Conservation (phyloP, 108 stramenopile species). For the Heterococcus sp. region DNA sequence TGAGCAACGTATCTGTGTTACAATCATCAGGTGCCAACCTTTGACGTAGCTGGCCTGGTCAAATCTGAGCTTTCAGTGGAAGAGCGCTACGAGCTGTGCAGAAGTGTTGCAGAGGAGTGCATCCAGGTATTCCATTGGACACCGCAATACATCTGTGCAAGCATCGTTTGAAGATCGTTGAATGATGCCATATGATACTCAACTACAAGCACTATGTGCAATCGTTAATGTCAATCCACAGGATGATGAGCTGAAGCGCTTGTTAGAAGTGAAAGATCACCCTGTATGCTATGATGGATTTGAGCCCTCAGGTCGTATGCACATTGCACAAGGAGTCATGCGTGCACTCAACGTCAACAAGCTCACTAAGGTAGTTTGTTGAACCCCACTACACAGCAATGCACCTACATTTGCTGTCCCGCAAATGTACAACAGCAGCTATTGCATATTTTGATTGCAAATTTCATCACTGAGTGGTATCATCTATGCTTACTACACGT, state of each 20-base stretch:
- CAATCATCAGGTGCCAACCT: conserved; percentile 24
- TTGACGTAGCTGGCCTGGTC: conserved; percentile 25
- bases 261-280: conserved; percentile 50
- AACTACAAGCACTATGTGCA: neutral
- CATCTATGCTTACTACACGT: too few relatives aligned
- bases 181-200: neutral
- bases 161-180: neutral
- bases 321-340: conserved; percentile 91
- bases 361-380: conserved; percentile 36
- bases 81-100: conserved; percentile 48
- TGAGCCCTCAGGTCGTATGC: conserved; percentile 98
- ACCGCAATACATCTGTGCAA: neutral
- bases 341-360: conserved; percentile 96
- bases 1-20: too few relatives aligned
- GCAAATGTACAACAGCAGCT: too few relatives aligned
- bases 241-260: conserved; percentile 53
- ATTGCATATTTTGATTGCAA: too few relatives aligned
- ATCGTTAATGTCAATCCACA: neutral
- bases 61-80: conserved; percentile 48
- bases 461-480: too few relatives aligned
- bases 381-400: too few relatives aligned
- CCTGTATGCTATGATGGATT: conserved; percentile 90
- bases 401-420: too few relatives aligned
- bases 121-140: conserved; percentile 36
- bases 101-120: conserved; percentile 63